These are phyloP conservation scores for Lachnellula subtilissima DNA, from an alignment of 2,329 filamentous ascomycete genomes.

Conservation along the genomic window DNA sequence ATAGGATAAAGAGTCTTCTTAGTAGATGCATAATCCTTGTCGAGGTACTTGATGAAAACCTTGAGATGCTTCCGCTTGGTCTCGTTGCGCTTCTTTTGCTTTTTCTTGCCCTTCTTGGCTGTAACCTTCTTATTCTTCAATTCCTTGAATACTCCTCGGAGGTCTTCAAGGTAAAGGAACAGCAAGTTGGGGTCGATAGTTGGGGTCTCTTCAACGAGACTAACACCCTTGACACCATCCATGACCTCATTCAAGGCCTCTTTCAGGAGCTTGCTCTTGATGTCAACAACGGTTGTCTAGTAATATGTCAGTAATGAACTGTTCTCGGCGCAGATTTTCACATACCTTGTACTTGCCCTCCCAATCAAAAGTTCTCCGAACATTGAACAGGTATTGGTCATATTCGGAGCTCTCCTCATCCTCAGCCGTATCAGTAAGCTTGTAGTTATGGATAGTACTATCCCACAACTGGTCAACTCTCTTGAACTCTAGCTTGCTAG, in stretches of 20 bases:
- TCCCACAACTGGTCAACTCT: conserved; percentile 61
- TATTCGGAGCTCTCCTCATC: conserved; percentile 62
- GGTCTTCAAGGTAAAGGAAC: conserved; percentile 71
- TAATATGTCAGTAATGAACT: conserved; percentile 8
- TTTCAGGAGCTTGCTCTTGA: conserved; percentile 76
- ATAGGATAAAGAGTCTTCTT: conserved; percentile 80
- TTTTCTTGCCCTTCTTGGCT: conserved; percentile 53
- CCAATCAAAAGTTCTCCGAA: conserved; percentile 77
- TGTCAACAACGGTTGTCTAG: conserved; percentile 64
- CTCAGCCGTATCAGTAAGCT: conserved; percentile 61
- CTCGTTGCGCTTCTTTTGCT: conserved; percentile 52
- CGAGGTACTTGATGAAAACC: conserved; percentile 69
- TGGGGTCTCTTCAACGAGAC: conserved; percentile 74
- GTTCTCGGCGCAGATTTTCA: neutral
- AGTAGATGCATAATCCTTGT: conserved; percentile 71
- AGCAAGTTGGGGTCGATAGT: conserved; percentile 67
- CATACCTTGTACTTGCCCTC: conserved; percentile 66
- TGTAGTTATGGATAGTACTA: conserved; percentile 58
- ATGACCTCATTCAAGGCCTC: conserved; percentile 67
- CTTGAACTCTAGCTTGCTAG: conserved; percentile 60
- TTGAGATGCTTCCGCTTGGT: conserved; percentile 63
- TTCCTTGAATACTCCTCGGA: conserved; percentile 59
- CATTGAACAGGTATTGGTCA: conserved; percentile 76
- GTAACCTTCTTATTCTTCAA: conserved; percentile 54
- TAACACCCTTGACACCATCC: conserved; percentile 72